A percentile compares a stretch with the other conserved stretches of the same genome.
Evolutionary conservation across 352 stramenopile species (phyloP).

Genomic region (Aphanomyces euteiches): DNA sequence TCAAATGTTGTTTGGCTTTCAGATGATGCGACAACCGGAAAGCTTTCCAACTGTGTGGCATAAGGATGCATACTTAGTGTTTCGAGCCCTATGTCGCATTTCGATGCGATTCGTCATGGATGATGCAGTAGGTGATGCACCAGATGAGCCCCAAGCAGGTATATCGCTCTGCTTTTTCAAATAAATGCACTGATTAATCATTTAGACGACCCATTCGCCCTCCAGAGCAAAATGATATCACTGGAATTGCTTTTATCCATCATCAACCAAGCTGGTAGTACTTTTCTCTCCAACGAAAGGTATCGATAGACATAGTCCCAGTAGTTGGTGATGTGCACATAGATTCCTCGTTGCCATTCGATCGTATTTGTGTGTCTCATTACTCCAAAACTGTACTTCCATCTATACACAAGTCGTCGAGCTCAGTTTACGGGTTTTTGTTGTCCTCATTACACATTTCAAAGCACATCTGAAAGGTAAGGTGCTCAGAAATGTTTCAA

Average conservation of each 20-base stretch:
- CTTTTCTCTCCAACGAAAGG: slow-evolving; percentile 91
- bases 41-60: slow-evolving; percentile 94
- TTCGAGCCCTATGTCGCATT: slow-evolving; percentile 94
- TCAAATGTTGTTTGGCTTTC: background rate
- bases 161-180: background rate
- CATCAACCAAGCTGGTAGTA: slow-evolving; percentile 95
- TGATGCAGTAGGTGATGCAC: slow-evolving; percentile 48
- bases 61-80: slow-evolving; percentile 97
- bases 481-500: background rate
- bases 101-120: slow-evolving; percentile 90
- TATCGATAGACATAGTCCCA: background rate
- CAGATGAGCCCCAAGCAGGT: slow-evolving; percentile 23
- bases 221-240: slow-evolving; percentile 96
- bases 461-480: slow-evolving; percentile 90
- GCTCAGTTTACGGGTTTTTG: slow-evolving; percentile 96
- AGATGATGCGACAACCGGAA: background rate
- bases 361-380: slow-evolving; percentile 94
- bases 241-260: slow-evolving; percentile 96
- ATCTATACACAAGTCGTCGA: slow-evolving; percentile 95
- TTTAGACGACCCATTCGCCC: slow-evolving; percentile 86
- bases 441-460: slow-evolving; percentile 92
- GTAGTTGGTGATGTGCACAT: background rate
- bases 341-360: slow-evolving; percentile 95
- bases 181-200: background rate
- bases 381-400: slow-evolving; percentile 98